phyloP scores from a whole-genome alignment of 2,329 filamentous ascomycete species.

The Penicillium sp. region DNA sequence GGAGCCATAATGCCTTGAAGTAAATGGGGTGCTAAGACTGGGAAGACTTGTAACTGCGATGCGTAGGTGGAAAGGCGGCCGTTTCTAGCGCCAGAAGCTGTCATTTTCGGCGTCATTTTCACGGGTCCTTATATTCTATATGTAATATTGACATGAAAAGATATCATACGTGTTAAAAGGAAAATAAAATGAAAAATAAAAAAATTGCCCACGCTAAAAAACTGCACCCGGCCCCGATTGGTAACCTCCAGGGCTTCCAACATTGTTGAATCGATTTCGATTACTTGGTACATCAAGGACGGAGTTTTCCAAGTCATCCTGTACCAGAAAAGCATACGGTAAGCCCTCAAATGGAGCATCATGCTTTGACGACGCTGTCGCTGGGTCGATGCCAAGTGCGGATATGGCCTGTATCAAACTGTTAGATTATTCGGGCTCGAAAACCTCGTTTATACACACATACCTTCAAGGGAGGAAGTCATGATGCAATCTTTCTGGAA shows the following conservation, averaged over 20 bases:
- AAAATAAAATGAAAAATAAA: too few species aligned
- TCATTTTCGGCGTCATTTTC: too few species aligned
- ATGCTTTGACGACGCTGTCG: slow-evolving; percentile 32
- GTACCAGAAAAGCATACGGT: neutral
- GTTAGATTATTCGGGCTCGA: slow-evolving; percentile 8
- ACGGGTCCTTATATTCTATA: too few species aligned
- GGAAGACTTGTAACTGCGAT: too few species aligned
- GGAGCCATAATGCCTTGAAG: too few species aligned
- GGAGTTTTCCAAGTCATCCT: neutral
- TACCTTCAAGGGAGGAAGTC: slow-evolving; percentile 87
- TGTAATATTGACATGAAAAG: neutral
- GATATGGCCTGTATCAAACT: slow-evolving; percentile 60
- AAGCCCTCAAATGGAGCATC: slow-evolving; percentile 15
- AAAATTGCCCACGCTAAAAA: neutral
- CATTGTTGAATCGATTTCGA: neutral
- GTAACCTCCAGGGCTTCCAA: neutral
- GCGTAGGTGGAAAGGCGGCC: too few species aligned
- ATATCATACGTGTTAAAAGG: neutral
- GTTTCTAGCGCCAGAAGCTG: too few species aligned
- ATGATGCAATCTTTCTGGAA: slow-evolving; percentile 93
- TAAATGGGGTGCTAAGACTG: too few species aligned
- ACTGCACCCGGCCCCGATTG: neutral
- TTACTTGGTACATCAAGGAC: neutral
- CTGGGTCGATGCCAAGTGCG: slow-evolving; percentile 69
- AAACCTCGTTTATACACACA: slow-evolving; percentile 29